Percentiles rank a stretch among this genome's conserved stretches.
Conservation (phyloP, 352 stramenopile species). For the Chrysophaeum taylorii region DNA sequence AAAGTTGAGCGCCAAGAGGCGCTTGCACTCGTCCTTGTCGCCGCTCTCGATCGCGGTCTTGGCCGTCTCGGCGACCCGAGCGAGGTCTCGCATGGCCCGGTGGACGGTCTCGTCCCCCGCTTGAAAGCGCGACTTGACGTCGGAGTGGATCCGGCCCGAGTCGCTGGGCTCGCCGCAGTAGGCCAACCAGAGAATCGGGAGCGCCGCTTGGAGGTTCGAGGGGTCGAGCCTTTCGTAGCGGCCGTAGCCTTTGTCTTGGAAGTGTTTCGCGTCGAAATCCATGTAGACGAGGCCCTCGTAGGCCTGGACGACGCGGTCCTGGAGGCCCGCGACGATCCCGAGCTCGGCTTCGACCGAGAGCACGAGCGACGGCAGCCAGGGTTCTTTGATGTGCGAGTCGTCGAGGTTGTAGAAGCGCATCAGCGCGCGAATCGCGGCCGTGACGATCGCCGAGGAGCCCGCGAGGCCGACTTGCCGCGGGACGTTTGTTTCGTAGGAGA, state of each 20-base stretch:
- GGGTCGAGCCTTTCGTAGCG: constrained; percentile 18
- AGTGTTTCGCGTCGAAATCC: constrained; percentile 34
- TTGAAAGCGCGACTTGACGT: constrained; percentile 36
- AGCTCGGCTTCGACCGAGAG: constrained; percentile 41
- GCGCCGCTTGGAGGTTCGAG: not conserved
- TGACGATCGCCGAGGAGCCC: constrained; percentile 41
- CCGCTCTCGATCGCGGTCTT: constrained; percentile 15
- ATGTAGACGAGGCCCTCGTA: constrained; percentile 40
- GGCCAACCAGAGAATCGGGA: constrained; percentile 30
- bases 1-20: constrained; percentile 40
- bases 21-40: constrained; percentile 6
- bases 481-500: constrained; percentile 39
- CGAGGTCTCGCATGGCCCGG: constrained; percentile 19
- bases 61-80: constrained; percentile 18
- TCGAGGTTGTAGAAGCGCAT: constrained; percentile 32
- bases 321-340: constrained; percentile 41
- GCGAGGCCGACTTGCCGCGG: constrained; percentile 36
- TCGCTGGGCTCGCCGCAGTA: constrained; percentile 28
- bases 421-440: constrained; percentile 30
- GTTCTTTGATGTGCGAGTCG: constrained; percentile 1
- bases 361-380: constrained; percentile 26
- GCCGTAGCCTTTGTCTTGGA: constrained; percentile 26
- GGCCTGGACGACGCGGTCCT: constrained; percentile 42
- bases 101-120: constrained; percentile 25
- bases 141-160: constrained; percentile 37